Conservation (phyloP, 495 filamentous ascomycete species). For the Hyaloscypha variabilis region DNA sequence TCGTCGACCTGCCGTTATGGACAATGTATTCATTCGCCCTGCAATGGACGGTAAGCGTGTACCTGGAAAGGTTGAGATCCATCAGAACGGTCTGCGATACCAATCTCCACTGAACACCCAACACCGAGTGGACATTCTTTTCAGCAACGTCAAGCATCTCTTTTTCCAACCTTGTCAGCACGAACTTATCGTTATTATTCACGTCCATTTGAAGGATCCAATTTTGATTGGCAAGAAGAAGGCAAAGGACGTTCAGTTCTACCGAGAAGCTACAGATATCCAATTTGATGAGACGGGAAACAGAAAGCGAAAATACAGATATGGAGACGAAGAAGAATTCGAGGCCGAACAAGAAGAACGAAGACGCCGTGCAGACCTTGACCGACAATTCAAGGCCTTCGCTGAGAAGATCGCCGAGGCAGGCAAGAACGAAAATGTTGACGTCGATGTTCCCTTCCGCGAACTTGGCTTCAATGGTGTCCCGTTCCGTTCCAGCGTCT, state of each 20-base stretch:
- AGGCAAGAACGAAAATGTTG: constrained; percentile 77
- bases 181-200: constrained; percentile 97
- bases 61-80: constrained; percentile 92
- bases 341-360: constrained; percentile 98
- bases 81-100: constrained; percentile 98
- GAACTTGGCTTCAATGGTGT: constrained; percentile 97
- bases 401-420: constrained; percentile 97
- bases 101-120: constrained; percentile 80
- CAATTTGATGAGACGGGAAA: constrained; percentile 99
- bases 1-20: constrained; percentile 82
- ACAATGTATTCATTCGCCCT: constrained; percentile 92
- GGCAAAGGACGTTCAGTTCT: constrained; percentile 98
- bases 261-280: constrained; percentile 96
- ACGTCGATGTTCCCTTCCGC: constrained; percentile 94
- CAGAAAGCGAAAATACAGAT: constrained; percentile 95
- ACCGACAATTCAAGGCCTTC: constrained; percentile 93
- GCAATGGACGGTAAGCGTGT: constrained; percentile 95
- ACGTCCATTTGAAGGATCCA: constrained; percentile 95
- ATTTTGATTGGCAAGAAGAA: constrained; percentile 99
- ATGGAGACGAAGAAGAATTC: constrained; percentile 98
- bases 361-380: constrained; percentile 83
- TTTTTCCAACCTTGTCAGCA: constrained; percentile 98
- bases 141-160: constrained; percentile 97
- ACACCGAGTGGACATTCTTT: constrained; percentile 88
- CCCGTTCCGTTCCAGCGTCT: constrained; percentile 90